Evolutionary conservation across 495 filamentous ascomycete genomes (phyloP).

Genomic region (Aspergillus mulundensis): DNA sequence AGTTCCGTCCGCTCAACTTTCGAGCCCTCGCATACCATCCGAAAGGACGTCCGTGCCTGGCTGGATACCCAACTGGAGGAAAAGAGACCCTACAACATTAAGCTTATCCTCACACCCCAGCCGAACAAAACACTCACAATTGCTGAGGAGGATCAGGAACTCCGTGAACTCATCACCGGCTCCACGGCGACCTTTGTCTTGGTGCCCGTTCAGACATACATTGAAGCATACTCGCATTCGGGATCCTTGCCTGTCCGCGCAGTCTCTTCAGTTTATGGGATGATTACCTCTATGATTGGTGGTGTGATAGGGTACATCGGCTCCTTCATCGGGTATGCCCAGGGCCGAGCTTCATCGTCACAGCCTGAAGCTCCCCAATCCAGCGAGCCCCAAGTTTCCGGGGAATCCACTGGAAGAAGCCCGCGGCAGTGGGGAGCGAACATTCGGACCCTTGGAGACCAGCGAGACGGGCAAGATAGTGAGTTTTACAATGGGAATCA

Average conservation of each 20-base stretch:
- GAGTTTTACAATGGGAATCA: slow-evolving; percentile 90
- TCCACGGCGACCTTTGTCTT: slow-evolving; percentile 83
- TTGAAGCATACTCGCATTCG: slow-evolving; percentile 52
- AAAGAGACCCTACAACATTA: slow-evolving; percentile 70
- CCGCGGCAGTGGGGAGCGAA: slow-evolving; percentile 26
- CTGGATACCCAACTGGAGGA: slow-evolving; percentile 56
- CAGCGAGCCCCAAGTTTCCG: slow-evolving; percentile 8
- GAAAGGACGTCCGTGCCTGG: slow-evolving; percentile 68
- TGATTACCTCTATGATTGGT: slow-evolving; percentile 39
- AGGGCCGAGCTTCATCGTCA: slow-evolving; percentile 23
- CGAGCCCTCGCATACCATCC: slow-evolving; percentile 57
- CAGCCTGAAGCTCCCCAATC: slow-evolving; percentile 11
- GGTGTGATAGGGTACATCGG: slow-evolving; percentile 50
- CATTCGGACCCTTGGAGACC: slow-evolving; percentile 57
- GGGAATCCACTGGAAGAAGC: slow-evolving; percentile 10
- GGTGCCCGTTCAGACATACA: slow-evolving; percentile 60
- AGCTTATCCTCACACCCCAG: slow-evolving; percentile 73
- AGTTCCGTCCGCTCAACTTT: slow-evolving; percentile 72
- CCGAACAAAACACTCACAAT: slow-evolving; percentile 70
- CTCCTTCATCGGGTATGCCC: slow-evolving; percentile 52
- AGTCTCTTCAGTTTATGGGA: slow-evolving; percentile 40
- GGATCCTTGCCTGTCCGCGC: slow-evolving; percentile 39
- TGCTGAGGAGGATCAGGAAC: slow-evolving; percentile 64
- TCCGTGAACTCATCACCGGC: slow-evolving; percentile 63
- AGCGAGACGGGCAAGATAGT: slow-evolving; percentile 46